These are phyloP conservation scores for Paulownia fortunei DNA, from an alignment of 257 asterid genomes.

Conservation along the genomic window DNA sequence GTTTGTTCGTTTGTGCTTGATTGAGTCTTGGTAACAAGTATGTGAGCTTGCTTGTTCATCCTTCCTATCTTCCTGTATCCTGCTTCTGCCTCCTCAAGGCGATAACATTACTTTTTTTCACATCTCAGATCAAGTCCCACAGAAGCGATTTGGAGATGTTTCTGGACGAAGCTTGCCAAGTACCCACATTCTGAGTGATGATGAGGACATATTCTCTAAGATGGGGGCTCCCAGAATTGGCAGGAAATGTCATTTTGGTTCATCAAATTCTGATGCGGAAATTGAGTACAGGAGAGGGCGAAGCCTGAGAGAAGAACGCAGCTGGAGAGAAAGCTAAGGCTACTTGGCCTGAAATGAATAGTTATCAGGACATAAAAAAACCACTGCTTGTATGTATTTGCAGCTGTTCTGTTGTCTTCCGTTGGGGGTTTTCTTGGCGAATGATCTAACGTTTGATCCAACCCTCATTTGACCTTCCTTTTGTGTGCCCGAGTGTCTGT, in stretches of 20 bases:
- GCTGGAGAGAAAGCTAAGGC: conserved; percentile 48
- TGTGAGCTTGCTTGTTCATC: background rate
- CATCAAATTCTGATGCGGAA: conserved; percentile 92
- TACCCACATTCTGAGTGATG: conserved; percentile 58
- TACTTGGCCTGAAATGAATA: conserved; percentile 45
- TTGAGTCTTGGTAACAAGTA: background rate
- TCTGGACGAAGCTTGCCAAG: conserved; percentile 45
- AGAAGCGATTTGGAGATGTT: conserved; percentile 51
- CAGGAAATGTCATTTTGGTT: conserved; percentile 66
- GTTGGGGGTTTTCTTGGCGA: conserved; percentile 6
- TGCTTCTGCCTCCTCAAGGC: too few relatives aligned
- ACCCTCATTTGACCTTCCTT: conserved; percentile 7
- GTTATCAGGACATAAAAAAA: background rate
- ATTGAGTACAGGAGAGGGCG: conserved; percentile 87
- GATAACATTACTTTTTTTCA: conserved; percentile 22
- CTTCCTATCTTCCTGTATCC: too few relatives aligned
- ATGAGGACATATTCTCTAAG: conserved; percentile 64
- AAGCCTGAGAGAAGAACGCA: conserved; percentile 74
- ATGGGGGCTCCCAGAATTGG: conserved; percentile 58
- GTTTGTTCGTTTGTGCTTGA: too few relatives aligned
- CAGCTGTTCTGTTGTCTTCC: conserved; percentile 7
- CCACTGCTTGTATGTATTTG: conserved; percentile 33
- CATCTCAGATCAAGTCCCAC: conserved; percentile 62
- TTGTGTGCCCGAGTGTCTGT: conserved; percentile 17
- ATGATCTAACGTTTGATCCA: background rate